A percentile compares a stretch with the other conserved stretches of the same genome.
Evolutionary conservation across 306 rosid genomes (phyloP).

Genomic region (Alnus glutinosa): DNA sequence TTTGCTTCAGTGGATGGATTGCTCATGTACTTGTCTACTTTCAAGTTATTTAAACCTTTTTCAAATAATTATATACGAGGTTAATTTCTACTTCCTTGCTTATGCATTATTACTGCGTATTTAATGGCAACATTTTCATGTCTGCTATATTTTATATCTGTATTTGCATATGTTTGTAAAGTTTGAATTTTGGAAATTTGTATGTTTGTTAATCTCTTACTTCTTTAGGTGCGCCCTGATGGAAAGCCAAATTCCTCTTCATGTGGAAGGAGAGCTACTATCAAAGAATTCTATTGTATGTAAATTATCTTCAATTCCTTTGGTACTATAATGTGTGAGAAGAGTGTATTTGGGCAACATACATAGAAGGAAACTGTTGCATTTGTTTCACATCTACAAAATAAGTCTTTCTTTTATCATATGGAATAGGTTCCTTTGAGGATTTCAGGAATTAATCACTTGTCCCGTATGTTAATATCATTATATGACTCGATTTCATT

Average conservation of each 20-base stretch:
- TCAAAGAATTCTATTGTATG: constrained; percentile 60
- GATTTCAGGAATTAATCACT: background rate
- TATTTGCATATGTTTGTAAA: background rate
- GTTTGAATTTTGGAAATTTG: background rate
- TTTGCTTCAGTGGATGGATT: constrained; percentile 67
- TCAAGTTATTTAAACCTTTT: constrained; percentile 54
- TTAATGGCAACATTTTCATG: background rate
- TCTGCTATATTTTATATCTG: background rate
- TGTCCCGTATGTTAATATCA: background rate
- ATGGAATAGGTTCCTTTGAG: background rate
- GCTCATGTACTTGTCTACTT: constrained; percentile 56
- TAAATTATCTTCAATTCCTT: constrained; percentile 11
- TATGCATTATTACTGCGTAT: background rate
- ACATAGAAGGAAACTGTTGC: background rate
- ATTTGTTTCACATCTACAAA: background rate
- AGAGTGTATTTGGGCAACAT: background rate
- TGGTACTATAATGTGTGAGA: background rate
- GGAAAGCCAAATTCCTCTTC: constrained; percentile 50
- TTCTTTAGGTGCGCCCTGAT: constrained; percentile 46
- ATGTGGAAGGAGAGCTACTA: constrained; percentile 63
- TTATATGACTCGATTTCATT: background rate
- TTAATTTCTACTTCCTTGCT: constrained; percentile 20
- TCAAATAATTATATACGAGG: constrained; percentile 64
- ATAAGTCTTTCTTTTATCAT: background rate
- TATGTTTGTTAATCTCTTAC: constrained; percentile 14